phyloP scores from a whole-genome alignment of 176 grass and related monocot genomes.

The Zea mays region DNA sequence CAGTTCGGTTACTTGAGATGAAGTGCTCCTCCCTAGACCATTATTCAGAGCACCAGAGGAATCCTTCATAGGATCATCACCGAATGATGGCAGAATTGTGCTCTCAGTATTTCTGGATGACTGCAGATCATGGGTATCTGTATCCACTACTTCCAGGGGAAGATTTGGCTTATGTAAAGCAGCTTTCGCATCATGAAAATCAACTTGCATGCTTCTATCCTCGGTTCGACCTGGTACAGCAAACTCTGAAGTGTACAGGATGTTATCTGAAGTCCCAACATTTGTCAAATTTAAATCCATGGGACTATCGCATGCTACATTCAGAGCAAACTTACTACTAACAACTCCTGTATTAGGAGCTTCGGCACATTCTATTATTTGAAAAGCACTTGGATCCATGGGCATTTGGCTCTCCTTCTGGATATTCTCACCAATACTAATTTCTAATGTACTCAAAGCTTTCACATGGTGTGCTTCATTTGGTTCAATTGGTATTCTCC shows the following conservation, averaged over 20 bases:
- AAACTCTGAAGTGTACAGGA: neutral
- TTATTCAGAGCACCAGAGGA: conserved; percentile 39
- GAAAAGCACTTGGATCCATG: conserved; percentile 27
- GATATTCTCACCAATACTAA: conserved; percentile 6
- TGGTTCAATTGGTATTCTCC: conserved; percentile 18
- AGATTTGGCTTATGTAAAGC: conserved; percentile 19
- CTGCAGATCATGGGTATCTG: conserved; percentile 12
- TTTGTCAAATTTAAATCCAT: conserved; percentile 12
- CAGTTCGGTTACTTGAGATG: conserved; percentile 36
- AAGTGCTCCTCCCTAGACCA: conserved; percentile 10
- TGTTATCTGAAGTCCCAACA: conserved; percentile 4
- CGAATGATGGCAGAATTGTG: conserved; percentile 9
- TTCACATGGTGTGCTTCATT: neutral
- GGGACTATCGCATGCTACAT: conserved; percentile 7
- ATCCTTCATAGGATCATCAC: conserved; percentile 26
- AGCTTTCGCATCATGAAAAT: neutral
- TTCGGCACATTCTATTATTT: conserved; percentile 17
- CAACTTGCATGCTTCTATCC: conserved; percentile 3
- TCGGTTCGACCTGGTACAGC: conserved; percentile 20
- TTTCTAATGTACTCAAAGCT: conserved; percentile 4
- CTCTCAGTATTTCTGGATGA: conserved; percentile 43
- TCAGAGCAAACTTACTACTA: conserved; percentile 13
- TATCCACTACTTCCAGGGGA: conserved; percentile 4
- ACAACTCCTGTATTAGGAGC: conserved; percentile 15
- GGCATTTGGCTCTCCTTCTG: conserved; percentile 26